Percentiles rank a stretch among this genome's conserved stretches.
These are phyloP conservation scores for Cyclotella distinguenda DNA, from an alignment of 108 stramenopile species.

Conservation along the genomic window DNA sequence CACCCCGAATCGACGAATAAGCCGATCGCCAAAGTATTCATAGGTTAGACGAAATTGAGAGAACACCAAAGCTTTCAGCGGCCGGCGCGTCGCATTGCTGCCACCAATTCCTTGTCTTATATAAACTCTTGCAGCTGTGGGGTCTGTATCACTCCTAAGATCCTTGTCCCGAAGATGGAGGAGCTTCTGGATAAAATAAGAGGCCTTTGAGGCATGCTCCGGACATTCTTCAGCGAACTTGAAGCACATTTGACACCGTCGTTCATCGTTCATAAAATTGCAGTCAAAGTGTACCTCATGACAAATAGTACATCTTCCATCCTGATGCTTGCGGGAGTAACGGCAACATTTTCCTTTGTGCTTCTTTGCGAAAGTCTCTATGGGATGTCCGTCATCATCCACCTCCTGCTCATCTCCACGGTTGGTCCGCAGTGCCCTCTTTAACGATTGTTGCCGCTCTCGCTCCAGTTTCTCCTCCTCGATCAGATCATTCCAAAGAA, in stretches of 20 bases:
- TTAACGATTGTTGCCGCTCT: constrained; percentile 11
- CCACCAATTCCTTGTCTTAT: constrained; percentile 11
- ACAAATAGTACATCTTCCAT: constrained; percentile 74
- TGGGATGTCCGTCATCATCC: too few species aligned
- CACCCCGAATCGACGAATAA: constrained; percentile 67
- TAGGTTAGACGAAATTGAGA: constrained; percentile 76
- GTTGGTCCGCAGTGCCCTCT: neutral
- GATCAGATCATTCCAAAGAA: constrained; percentile 41
- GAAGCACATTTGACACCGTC: constrained; percentile 58
- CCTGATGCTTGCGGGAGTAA: constrained; percentile 39
- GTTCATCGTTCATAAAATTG: constrained; percentile 37
- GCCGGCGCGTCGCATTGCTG: constrained; percentile 23
- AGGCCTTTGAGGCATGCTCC: constrained; percentile 66
- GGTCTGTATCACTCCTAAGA: neutral
- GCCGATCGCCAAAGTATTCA: constrained; percentile 67
- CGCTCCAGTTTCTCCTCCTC: constrained; percentile 50
- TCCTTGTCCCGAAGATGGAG: constrained; percentile 30
- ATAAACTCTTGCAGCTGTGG: constrained; percentile 26
- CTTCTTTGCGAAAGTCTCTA: constrained; percentile 18
- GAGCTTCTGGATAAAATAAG: constrained; percentile 64
- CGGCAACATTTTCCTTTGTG: constrained; percentile 59
- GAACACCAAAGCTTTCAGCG: constrained; percentile 79
- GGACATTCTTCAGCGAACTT: constrained; percentile 61
- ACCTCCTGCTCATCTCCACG: neutral
- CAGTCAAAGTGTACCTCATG: constrained; percentile 70